Conservation (phyloP, 2,329 filamentous ascomycete species). For the Trichoderma aggressivum region DNA sequence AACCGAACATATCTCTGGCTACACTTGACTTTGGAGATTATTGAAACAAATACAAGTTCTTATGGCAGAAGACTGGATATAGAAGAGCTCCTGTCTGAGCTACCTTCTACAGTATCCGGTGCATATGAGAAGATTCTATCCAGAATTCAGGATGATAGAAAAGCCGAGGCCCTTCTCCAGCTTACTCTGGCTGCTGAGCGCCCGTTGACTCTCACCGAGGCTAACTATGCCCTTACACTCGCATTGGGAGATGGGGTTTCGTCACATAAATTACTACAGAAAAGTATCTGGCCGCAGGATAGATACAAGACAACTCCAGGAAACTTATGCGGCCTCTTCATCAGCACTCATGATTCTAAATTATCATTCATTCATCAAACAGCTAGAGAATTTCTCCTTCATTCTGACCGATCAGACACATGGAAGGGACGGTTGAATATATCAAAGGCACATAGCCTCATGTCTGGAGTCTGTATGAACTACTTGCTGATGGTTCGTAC, state of each 20-base stretch:
- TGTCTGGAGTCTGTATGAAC: not conserved
- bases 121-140: conserved; percentile 29
- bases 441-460: not conserved
- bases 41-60: conserved; percentile 22
- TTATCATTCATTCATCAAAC: conserved; percentile 15
- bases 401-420: not conserved
- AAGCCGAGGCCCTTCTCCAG: not conserved
- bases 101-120: conserved; percentile 26
- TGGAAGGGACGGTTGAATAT: conserved; percentile 2
- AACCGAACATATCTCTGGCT: conserved; percentile 42
- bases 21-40: conserved; percentile 32
- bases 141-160: not conserved
- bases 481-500: not conserved
- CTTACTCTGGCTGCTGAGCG: not conserved
- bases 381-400: conserved; percentile 14
- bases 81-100: conserved; percentile 13
- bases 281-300: not conserved
- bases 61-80: conserved; percentile 20
- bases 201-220: conserved; percentile 11
- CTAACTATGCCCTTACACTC: conserved; percentile 7
- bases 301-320: not conserved
- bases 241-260: not conserved
- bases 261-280: not conserved
- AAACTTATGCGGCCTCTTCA: conserved; percentile 11
- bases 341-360: conserved; percentile 2